Base-by-base conservation (phyloP, 23 red algal genomes). In the Chondrus crispus region DNA sequence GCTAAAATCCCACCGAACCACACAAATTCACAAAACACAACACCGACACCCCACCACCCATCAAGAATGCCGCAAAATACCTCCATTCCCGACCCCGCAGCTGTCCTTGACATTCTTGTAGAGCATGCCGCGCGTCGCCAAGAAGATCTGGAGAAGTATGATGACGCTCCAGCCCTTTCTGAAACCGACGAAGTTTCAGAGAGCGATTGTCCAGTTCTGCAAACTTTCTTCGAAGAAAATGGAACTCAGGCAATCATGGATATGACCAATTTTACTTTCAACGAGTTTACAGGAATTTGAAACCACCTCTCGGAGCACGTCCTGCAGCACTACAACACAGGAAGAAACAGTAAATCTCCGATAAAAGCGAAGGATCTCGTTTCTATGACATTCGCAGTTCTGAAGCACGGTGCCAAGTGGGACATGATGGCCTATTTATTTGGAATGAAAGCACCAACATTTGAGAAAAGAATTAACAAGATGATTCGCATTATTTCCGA, bases 281-380 rank as follows among this genome's bases (percentile, higher is more conserved):
- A 64, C 16, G 5, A 19, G 5, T 64, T 64, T 32, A 64, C 7
- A 30, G 58, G 58, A 8, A 64, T 64, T 4, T 64, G 58, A 16
- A 64, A 64, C 58, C 58, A 64, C 24, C 35, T 64, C 58, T 30
- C 26, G 35, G 5, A 64, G 7, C 58, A 64, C 35, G 42, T 80
- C 10, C 11, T 48, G 19, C 18, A 12, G 13, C 46, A 18, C 14
- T 80, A 22, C 18, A 45, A 48, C 47, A 57, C 48, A 8, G 77
- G 77, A 50, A 12, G 39, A 51, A 47, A 40, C 35, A 52, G n/a
- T 43, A 87, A 87, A 70, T 72, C 35, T 32, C 38, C 42, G 2
- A 50, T 87, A 32, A 87, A 87, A 20, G 11, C 2, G 11, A 87
- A 87, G 68, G 57, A 87, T 28, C 37, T 72, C 2, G 33, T 87